phyloP scores from a whole-genome alignment of 1,284 basidiomycete genomes.

The Moesziomyces parantarcticus region DNA sequence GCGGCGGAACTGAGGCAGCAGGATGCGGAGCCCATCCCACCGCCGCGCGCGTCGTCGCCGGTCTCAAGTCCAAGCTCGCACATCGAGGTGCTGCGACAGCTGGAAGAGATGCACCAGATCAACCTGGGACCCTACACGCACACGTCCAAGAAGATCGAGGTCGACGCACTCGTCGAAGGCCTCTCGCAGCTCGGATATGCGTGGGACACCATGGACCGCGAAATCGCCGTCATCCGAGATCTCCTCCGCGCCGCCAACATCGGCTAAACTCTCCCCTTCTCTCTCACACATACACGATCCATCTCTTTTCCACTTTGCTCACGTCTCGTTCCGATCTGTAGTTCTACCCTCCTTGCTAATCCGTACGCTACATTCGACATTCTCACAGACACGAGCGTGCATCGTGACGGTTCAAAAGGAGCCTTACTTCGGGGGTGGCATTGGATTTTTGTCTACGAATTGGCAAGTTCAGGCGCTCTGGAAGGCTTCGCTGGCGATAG shows the following conservation, averaged over 20 bases:
- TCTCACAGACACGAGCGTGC: no score
- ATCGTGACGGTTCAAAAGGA: no score
- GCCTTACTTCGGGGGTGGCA: no score
- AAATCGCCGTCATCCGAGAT: constrained; percentile 57
- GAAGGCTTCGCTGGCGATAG: constrained; percentile 40
- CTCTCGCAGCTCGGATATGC: constrained; percentile 63
- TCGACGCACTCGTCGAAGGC: constrained; percentile 54
- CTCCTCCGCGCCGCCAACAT: constrained; percentile 28
- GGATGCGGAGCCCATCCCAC: constrained; percentile 6
- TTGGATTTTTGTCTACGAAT: background rate
- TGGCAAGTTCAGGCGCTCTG: constrained; percentile 17
- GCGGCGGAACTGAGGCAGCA: background rate
- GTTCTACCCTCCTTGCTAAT: no score
- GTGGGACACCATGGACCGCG: constrained; percentile 55
- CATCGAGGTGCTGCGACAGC: constrained; percentile 27
- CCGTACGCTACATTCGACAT: no score
- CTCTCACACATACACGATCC: background rate
- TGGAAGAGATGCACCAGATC: constrained; percentile 39
- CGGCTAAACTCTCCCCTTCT: background rate
- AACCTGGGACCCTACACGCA: constrained; percentile 54
- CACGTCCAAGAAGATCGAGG: constrained; percentile 57
- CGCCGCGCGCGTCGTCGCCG: constrained; percentile 2
- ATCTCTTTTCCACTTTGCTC: background rate
- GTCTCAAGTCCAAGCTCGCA: constrained; percentile 15
- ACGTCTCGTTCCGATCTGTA: constrained; percentile 2